Evolutionary conservation across 139 green algal species (phyloP).

Genomic region (Chlamydomonas asymmetrica): DNA sequence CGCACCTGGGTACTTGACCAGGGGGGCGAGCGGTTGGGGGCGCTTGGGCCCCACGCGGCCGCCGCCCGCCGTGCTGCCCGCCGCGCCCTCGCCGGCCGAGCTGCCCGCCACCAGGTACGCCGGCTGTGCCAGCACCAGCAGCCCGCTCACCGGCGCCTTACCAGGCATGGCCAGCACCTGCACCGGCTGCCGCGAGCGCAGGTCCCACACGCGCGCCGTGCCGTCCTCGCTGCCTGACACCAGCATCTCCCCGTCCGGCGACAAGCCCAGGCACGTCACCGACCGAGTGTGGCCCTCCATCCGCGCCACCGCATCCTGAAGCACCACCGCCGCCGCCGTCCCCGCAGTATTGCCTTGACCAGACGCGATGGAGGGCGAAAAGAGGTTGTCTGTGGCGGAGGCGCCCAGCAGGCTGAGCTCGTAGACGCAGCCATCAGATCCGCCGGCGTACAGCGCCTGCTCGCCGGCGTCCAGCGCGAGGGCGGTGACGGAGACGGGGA

Average conservation of each 20-base stretch:
- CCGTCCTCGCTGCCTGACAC: conserved; percentile 72
- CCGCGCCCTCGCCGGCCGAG: background rate
- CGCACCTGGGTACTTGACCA: conserved; percentile 62
- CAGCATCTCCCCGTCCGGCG: conserved; percentile 58
- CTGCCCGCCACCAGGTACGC: conserved; percentile 30
- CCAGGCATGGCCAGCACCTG: conserved; percentile 49
- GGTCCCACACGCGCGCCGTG: conserved; percentile 75
- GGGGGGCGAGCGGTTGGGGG: conserved; percentile 59
- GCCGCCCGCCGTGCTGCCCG: background rate
- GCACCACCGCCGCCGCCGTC: background rate
- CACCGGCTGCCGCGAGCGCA: conserved; percentile 69
- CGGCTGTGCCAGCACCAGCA: conserved; percentile 60
- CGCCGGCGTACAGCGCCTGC: conserved; percentile 75
- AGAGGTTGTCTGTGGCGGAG: background rate
- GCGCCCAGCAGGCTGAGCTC: conserved; percentile 57
- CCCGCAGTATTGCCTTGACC: background rate
- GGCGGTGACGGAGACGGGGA: conserved; percentile 63
- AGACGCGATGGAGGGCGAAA: too few relatives aligned
- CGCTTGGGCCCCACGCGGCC: conserved; percentile 52
- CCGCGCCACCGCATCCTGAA: background rate
- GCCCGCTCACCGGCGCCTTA: conserved; percentile 56
- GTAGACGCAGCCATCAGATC: conserved; percentile 78
- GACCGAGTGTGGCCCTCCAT: conserved; percentile 58
- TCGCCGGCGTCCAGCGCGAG: conserved; percentile 67
- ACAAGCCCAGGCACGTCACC: conserved; percentile 58